phyloP scores from a whole-genome alignment of 257 asterid genomes.

The Solanum bukasovii region DNA sequence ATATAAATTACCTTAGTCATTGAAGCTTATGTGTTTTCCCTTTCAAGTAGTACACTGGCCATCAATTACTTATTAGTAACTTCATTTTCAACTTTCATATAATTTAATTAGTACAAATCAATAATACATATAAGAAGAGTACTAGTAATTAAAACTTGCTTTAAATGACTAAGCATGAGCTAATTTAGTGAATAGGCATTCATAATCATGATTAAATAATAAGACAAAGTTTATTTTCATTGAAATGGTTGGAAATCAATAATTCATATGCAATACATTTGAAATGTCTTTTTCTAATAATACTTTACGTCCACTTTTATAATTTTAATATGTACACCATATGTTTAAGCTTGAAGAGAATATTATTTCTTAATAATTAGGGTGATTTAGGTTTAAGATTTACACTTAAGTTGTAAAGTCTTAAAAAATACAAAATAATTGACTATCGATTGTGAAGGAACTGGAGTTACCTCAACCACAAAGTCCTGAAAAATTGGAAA shows the following conservation, averaged over 20 bases:
- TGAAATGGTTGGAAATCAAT: background rate
- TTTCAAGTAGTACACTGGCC: background rate
- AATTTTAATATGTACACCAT: background rate
- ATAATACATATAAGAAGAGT: background rate
- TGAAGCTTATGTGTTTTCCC: background rate
- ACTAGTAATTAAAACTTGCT: background rate
- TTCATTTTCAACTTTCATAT: background rate
- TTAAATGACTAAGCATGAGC: background rate
- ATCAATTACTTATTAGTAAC: background rate
- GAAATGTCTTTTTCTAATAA: background rate
- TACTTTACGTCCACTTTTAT: background rate
- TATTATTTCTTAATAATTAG: background rate
- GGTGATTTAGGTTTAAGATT: background rate
- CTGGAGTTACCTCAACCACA: background rate
- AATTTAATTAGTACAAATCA: background rate
- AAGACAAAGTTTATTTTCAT: background rate
- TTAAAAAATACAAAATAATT: background rate
- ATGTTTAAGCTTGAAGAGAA: background rate
- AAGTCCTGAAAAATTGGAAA: no score
- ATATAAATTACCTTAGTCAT: background rate
- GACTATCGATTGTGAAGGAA: background rate
- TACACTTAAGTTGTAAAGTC: no score
- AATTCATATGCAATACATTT: background rate
- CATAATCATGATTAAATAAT: background rate
- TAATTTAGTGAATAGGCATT: background rate